Conservation (phyloP, 805 yeast genomes). For the Teunomyces funiuensis region DNA sequence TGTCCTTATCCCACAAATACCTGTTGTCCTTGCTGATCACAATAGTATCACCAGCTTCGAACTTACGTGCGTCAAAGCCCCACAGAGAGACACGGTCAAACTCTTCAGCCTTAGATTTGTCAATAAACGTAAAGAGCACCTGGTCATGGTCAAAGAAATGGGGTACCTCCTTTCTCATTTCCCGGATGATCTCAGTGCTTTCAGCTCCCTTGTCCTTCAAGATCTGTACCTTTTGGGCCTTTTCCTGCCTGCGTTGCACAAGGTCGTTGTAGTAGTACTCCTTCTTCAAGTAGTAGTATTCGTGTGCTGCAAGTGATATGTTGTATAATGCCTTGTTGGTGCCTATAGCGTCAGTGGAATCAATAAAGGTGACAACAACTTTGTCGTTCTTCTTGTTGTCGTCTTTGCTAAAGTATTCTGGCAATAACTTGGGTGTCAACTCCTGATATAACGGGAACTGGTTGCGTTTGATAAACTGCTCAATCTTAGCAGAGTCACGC, state of each 20-base stretch:
- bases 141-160: slow-evolving; percentile 44
- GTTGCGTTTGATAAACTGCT: slow-evolving; percentile 49
- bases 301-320: slow-evolving; percentile 48
- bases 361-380: slow-evolving; percentile 50
- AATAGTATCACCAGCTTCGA: slow-evolving; percentile 55
- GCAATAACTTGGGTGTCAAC: slow-evolving; percentile 40
- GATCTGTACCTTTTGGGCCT: slow-evolving; percentile 42
- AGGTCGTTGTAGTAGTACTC: slow-evolving; percentile 39
- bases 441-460: slow-evolving; percentile 55
- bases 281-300: slow-evolving; percentile 46
- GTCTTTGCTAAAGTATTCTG: slow-evolving; percentile 33
- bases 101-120: slow-evolving; percentile 38
- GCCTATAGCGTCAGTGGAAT: slow-evolving; percentile 34
- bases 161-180: slow-evolving; percentile 50
- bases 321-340: slow-evolving; percentile 36
- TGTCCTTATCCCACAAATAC: slow-evolving; percentile 31
- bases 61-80: slow-evolving; percentile 34
- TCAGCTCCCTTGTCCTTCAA: slow-evolving; percentile 34
- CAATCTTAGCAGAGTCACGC: slow-evolving; percentile 48
- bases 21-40: slow-evolving; percentile 47
- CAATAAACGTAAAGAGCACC: slow-evolving; percentile 50
- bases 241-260: slow-evolving; percentile 27
- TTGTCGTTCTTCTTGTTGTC: slow-evolving; percentile 34
- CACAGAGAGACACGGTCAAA: slow-evolving; percentile 34
- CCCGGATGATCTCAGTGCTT: slow-evolving; percentile 46